Base-by-base conservation (phyloP, 1,284 basidiomycete species). In the Pseudozyma tsukubaensis region DNA sequence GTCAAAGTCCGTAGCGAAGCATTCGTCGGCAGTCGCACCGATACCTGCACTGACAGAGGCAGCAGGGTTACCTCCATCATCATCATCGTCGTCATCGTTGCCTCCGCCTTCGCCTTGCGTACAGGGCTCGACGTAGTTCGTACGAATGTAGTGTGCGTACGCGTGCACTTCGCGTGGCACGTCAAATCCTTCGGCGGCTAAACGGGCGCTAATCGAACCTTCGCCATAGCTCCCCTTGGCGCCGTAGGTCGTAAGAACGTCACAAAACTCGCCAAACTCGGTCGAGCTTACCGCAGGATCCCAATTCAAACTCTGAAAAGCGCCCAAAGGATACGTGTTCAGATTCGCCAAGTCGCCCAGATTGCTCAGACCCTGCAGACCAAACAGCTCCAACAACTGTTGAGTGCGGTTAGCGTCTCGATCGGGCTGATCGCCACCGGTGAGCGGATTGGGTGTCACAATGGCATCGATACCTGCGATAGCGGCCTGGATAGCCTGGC, bases 1-100 rank as follows among this genome's bases (percentile, higher is more conserved):
- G 73, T 91, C 72, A 44, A 64, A 91, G 75, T 96, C 86, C 63
- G 88, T 89, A 0, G 92, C 92, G 80, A 97, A 97, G 85, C 95
- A 97, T 24, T 71, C 76, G 40, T 80, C 70, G 3, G 72, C 42
- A 16, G 53, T 50, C 24, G 6, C 24, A 29, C n/a, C n/a, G n/a
- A n/a, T n/a, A 6, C 24, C 24, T 29, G n/a, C 24, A 29, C 24
- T 29, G 24, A 6, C 24, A 29, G 3, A 3, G 24, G 24, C 24
- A 6, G 24, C 24, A 29, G 24, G 24, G 6, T 29, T 29, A 29
- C 24, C 24, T 29, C 24, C 24, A 29, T 29, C 24, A 6, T 29
- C 24, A 29, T 29, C 24, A 29, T 29, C 24, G 6, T 29, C 24
- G 6, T 59, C 51, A 13, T 51, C 63, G 2, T 40, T 13, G 19